A percentile compares a stretch with the other conserved stretches of the same genome.
These are phyloP conservation scores for Beverwykella pulmonaria DNA, from an alignment of 495 filamentous ascomycete species.

Conservation along the genomic window DNA sequence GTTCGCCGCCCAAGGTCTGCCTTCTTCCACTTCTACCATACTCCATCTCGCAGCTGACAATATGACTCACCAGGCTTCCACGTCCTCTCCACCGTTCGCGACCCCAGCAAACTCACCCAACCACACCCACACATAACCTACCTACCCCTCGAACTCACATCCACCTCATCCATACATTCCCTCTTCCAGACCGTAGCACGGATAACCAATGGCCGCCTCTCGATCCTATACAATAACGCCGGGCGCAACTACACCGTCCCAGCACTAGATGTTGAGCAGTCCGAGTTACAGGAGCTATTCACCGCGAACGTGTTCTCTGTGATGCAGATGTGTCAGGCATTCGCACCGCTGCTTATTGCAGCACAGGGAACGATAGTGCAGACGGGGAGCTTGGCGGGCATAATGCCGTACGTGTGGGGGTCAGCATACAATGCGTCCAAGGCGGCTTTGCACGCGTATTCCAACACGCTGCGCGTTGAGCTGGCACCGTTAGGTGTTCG, in stretches of 20 bases:
- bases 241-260: slow-evolving; percentile 64
- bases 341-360: slow-evolving; percentile 60
- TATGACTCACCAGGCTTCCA: slow-evolving; percentile 42
- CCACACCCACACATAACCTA: slow-evolving; percentile 55
- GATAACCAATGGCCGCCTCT: slow-evolving; percentile 52
- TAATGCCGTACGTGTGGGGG: slow-evolving; percentile 50
- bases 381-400: slow-evolving; percentile 60
- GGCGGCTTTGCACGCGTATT: slow-evolving; percentile 64
- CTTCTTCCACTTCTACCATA: background rate
- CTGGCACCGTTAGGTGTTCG: slow-evolving; percentile 52
- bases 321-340: slow-evolving; percentile 61
- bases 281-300: slow-evolving; percentile 57
- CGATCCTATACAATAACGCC: slow-evolving; percentile 67
- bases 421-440: slow-evolving; percentile 65
- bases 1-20: slow-evolving; percentile 52
- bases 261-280: slow-evolving; percentile 58
- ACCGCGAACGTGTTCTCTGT: slow-evolving; percentile 64
- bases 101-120: slow-evolving; percentile 54
- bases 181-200: slow-evolving; percentile 51
- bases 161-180: slow-evolving; percentile 50
- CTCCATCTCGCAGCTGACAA: background rate
- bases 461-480: slow-evolving; percentile 62
- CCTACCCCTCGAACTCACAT: slow-evolving; percentile 57
- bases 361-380: slow-evolving; percentile 65
- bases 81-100: slow-evolving; percentile 62